phyloP scores from a whole-genome alignment of 441 rosid genomes.

The Iberis amara region DNA sequence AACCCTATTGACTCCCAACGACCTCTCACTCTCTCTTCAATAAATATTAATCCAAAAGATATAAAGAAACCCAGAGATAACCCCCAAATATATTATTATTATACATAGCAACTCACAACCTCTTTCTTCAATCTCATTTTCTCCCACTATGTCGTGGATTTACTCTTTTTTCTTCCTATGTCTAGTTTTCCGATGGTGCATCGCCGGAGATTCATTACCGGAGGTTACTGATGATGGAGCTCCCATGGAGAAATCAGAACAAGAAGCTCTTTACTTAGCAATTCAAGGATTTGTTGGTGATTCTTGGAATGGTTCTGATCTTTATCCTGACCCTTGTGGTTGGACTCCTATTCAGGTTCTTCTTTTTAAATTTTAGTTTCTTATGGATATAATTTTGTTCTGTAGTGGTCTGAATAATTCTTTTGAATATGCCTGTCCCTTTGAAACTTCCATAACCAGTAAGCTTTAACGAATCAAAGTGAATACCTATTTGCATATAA shows the following conservation, averaged over 20 bases:
- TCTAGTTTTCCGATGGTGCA: conserved; percentile 14
- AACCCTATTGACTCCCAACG: conserved; percentile 27
- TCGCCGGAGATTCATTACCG: conserved; percentile 13
- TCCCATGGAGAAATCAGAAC: conserved; percentile 64
- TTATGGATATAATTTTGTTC: conserved; percentile 2
- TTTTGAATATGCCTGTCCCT: conserved; percentile 5
- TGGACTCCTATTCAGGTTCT: conserved; percentile 90
- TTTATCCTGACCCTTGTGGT: conserved; percentile 92
- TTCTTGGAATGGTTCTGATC: conserved; percentile 90
- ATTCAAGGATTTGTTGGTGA: conserved; percentile 74
- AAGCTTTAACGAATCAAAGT: conserved; percentile 15
- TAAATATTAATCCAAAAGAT: conserved; percentile 19
- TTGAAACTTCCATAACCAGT: conserved; percentile 22
- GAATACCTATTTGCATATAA: conserved; percentile 21
- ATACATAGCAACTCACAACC: conserved; percentile 8
- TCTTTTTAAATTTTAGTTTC: not conserved
- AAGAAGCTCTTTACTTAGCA: conserved; percentile 56
- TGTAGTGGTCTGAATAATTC: conserved; percentile 23
- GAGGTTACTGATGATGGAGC: conserved; percentile 34
- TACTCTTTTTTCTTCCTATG: conserved; percentile 12
- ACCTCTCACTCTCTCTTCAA: conserved; percentile 28
- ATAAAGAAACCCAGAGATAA: conserved; percentile 22
- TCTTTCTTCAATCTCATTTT: not conserved
- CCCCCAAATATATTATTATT: not conserved
- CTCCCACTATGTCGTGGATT: conserved; percentile 25